Evolutionary conservation across 306 rosid genomes (phyloP).

Genomic region (Quercus suber): DNA sequence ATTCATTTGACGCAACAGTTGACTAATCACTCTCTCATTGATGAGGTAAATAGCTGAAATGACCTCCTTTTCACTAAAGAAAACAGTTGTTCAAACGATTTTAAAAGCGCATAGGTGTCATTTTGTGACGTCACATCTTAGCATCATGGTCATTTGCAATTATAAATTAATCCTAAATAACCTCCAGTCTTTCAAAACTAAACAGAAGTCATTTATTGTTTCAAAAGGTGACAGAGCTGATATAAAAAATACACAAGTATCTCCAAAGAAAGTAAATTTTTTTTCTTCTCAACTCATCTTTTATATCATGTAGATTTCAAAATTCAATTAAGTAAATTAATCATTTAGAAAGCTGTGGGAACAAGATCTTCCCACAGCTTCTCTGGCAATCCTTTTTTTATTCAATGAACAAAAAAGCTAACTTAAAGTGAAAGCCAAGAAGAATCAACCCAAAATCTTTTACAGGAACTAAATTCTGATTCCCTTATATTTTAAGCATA

Average conservation of each 20-base stretch:
- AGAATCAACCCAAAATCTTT: too few relatives aligned
- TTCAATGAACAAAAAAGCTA: too few relatives aligned
- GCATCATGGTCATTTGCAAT: not conserved
- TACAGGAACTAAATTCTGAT: too few relatives aligned
- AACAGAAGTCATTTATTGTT: not conserved
- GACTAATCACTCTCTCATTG: not conserved
- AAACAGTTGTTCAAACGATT: not conserved
- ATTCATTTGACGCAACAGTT: not conserved
- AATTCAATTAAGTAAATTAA: not conserved
- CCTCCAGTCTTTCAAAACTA: not conserved
- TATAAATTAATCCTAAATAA: not conserved
- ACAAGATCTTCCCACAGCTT: too few relatives aligned
- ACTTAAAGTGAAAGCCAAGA: too few relatives aligned
- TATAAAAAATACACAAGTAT: not conserved
- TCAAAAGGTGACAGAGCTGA: not conserved
- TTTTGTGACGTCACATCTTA: not conserved
- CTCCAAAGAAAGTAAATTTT: not conserved
- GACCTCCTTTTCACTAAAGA: not conserved
- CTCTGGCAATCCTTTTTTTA: too few relatives aligned
- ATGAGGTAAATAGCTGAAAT: not conserved
- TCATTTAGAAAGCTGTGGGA: not conserved
- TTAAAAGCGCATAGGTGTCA: not conserved
- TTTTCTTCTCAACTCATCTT: not conserved
- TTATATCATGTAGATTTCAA: not conserved
- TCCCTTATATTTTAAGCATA: too few relatives aligned